Evolutionary conservation across 306 rosid species (phyloP), one percentile per base, ranked within the genome.

Genomic region (Malus fusca): DNA sequence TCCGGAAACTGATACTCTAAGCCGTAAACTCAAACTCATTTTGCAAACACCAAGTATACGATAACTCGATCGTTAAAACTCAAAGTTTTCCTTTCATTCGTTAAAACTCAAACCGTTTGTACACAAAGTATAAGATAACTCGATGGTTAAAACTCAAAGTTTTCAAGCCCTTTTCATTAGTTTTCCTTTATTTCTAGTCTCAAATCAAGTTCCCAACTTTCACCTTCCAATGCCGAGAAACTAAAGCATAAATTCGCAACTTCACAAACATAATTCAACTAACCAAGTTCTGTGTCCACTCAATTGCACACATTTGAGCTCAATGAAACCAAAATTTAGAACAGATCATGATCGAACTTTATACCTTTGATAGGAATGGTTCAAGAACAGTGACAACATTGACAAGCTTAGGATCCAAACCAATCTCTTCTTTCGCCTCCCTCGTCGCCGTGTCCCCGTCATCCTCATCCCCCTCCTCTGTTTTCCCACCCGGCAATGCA

Each of bases 401-500:
- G 14, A 95, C 97, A 55, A 88, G 96, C 33, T 84, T 76, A 14
- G 98, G 98, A 81, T 89, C 96, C 87, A 95, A 79, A 56, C 97
- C 97, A 83, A 95, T 95, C 77, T 95, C 98, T 85, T 95, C 98
- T 25, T 71, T 53, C 21, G 98, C 98, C 82, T 95, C 98, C 76
- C 98, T 90, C 52, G 85, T 89, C 6, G 98, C 98, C 15, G 98
- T 92, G 51, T 89, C 97, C 40, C 78, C 93, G 62, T 95, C 98
- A 82, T 90, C 93, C 86, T 82, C 87, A 77, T 95, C 97, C 55
- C 97, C 97, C 78, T 92, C 97, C 59, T 95, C 97, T 18, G 84
- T 87, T 78, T 95, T 95, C 79, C 98, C 98, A 75, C 98, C 98
- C 1, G 98, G 98, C 89, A 95, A 88, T 18, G 98, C 80, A 76